Percentiles rank a stretch among this genome's conserved stretches.
Conservation (phyloP, 176 grass and related monocot genomes). For the Neostapfia colusana region DNA sequence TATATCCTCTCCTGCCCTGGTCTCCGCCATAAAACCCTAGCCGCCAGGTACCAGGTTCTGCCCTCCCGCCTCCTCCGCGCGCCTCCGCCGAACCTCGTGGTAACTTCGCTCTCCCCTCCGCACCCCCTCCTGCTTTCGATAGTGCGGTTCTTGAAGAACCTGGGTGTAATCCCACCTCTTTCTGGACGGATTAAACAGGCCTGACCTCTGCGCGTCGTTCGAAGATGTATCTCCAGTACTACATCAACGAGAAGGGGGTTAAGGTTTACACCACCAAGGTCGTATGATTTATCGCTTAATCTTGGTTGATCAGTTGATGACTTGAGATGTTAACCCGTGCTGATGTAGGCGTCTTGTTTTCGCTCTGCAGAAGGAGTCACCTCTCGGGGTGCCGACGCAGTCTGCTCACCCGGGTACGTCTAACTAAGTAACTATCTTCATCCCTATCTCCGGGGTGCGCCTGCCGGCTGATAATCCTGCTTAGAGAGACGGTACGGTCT, state of each 20-base stretch:
- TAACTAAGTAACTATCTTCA: not conserved
- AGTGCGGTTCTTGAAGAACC: not conserved
- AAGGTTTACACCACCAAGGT: conserved; percentile 99
- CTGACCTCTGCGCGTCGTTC: not conserved
- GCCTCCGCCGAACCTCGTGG: not conserved
- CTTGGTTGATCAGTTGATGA: not conserved
- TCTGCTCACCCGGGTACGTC: conserved; percentile 80
- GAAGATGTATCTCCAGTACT: conserved; percentile 93
- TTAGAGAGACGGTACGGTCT: no score
- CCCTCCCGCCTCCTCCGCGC: no score
- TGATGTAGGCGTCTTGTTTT: conserved; percentile 14
- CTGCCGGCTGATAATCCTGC: no score
- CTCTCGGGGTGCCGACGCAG: conserved; percentile 70
- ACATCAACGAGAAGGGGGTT: conserved; percentile 91
- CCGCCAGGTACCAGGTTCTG: no score
- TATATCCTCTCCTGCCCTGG: no score
- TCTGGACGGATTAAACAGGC: not conserved
- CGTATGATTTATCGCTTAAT: not conserved
- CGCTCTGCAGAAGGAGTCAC: conserved; percentile 70
- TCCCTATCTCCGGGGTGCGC: no score
- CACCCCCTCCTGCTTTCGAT: not conserved
- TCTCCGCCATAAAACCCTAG: no score
- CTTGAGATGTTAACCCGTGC: not conserved
- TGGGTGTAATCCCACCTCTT: not conserved
- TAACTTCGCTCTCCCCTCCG: not conserved